These are phyloP conservation scores for Escovopsis weberi DNA, from an alignment of 2,329 filamentous ascomycete species.

Conservation along the genomic window DNA sequence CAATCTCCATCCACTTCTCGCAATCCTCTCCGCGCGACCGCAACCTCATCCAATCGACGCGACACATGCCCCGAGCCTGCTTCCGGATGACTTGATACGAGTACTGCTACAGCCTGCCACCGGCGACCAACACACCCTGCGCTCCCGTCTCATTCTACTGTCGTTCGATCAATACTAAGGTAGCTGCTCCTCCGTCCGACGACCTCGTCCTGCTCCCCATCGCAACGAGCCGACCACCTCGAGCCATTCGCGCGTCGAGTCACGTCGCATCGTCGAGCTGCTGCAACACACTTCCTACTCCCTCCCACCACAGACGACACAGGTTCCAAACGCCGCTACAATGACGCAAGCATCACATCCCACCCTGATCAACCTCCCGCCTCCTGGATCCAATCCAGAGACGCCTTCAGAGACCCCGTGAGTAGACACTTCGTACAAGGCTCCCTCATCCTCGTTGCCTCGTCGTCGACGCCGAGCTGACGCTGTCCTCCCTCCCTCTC, in stretches of 20 bases:
- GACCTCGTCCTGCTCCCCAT: background rate
- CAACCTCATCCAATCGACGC: too few relatives aligned
- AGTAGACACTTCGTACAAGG: conserved; percentile 25
- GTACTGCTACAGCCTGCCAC: too few relatives aligned
- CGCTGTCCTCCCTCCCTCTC: conserved; percentile 1
- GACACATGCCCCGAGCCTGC: too few relatives aligned
- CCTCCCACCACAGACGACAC: background rate
- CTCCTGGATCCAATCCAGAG: conserved; percentile 65
- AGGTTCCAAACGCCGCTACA: conserved; percentile 4
- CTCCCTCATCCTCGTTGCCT: conserved; percentile 10
- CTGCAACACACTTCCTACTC: background rate
- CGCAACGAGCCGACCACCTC: too few relatives aligned
- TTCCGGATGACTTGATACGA: too few relatives aligned
- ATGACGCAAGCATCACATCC: conserved; percentile 34
- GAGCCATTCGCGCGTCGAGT: too few relatives aligned
- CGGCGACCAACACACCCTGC: background rate
- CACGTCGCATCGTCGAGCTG: background rate
- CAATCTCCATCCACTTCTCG: too few relatives aligned
- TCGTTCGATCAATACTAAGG: too few relatives aligned
- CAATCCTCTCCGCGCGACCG: too few relatives aligned
- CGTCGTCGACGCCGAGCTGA: background rate
- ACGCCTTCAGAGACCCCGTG: conserved; percentile 87
- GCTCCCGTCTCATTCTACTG: too few relatives aligned
- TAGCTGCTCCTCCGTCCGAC: background rate
- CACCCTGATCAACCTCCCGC: conserved; percentile 72